These are phyloP conservation scores for Starmerella powellii DNA, from an alignment of 805 yeast genomes.

Conservation along the genomic window DNA sequence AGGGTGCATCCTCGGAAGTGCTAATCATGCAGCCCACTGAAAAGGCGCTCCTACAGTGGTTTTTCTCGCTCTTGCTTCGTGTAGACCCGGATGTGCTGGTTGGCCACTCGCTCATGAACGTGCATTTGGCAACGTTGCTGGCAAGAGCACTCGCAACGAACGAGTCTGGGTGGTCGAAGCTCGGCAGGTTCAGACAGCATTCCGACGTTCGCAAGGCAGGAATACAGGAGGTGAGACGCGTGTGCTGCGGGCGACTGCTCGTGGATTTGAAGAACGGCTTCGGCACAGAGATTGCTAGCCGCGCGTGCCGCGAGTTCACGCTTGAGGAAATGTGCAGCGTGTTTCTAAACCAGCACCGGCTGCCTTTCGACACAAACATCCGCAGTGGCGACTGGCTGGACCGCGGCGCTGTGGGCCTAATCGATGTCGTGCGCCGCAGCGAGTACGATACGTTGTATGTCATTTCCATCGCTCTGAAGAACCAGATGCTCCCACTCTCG, in stretches of 20 bases:
- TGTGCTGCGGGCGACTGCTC: slow-evolving; percentile 71
- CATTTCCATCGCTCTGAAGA: slow-evolving; percentile 66
- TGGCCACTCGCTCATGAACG: slow-evolving; percentile 75
- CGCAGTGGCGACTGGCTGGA: slow-evolving; percentile 42
- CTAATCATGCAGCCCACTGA: slow-evolving; percentile 56
- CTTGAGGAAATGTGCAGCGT: slow-evolving; percentile 79
- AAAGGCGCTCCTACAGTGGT: slow-evolving; percentile 56
- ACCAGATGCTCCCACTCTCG: slow-evolving; percentile 77
- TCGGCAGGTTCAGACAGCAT: slow-evolving; percentile 47
- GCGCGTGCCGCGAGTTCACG: slow-evolving; percentile 84
- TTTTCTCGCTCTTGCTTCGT: slow-evolving; percentile 57
- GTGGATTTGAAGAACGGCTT: slow-evolving; percentile 91
- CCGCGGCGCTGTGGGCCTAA: slow-evolving; percentile 49
- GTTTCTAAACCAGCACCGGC: slow-evolving; percentile 52
- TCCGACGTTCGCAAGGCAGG: slow-evolving; percentile 11
- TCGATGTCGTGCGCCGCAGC: slow-evolving; percentile 62
- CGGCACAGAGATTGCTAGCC: slow-evolving; percentile 83
- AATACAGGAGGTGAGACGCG: slow-evolving; percentile 45
- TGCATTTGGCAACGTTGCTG: slow-evolving; percentile 65
- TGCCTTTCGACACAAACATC: slow-evolving; percentile 49
- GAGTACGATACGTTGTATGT: slow-evolving; percentile 53
- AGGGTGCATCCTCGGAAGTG: slow-evolving; percentile 24
- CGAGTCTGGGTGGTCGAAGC: slow-evolving; percentile 49
- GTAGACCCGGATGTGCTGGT: slow-evolving; percentile 85
- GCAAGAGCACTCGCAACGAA: slow-evolving; percentile 68